Conservation (phyloP, 139 green algal genomes). For the Pseudopediastrum boryanum region DNA sequence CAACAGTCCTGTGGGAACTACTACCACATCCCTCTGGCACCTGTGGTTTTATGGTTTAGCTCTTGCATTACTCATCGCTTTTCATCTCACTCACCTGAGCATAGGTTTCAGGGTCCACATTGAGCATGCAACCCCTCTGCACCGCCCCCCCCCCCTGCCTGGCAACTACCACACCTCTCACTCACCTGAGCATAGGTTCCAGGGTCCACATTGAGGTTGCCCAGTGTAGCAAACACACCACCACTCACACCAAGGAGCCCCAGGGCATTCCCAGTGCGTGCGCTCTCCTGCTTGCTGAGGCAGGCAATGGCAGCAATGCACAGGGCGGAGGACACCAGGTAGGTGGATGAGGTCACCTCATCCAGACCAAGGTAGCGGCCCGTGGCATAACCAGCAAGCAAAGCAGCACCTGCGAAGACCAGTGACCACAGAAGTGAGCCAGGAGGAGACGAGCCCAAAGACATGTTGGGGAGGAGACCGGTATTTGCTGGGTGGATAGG, state of each 20-base stretch:
- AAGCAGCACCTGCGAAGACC: conserved; percentile 23
- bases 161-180: too few species aligned
- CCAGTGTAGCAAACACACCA: conserved; percentile 79
- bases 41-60: too few species aligned
- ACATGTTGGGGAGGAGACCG: neutral
- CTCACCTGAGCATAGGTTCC: conserved; percentile 31
- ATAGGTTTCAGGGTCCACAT: too few species aligned
- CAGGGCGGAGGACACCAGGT: conserved; percentile 71
- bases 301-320: conserved; percentile 90
- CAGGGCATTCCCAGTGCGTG: conserved; percentile 80
- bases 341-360: conserved; percentile 74
- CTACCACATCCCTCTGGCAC: too few species aligned
- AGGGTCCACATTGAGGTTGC: conserved; percentile 47
- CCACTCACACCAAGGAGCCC: conserved; percentile 78
- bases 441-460: neutral
- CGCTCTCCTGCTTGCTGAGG: conserved; percentile 80
- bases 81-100: too few species aligned
- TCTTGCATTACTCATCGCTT: too few species aligned
- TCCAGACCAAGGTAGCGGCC: conserved; percentile 60
- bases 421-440: neutral
- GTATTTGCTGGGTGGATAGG: too few species aligned
- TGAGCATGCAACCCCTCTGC: too few species aligned
- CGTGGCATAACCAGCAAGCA: conserved; percentile 56
- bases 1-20: too few species aligned
- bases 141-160: too few species aligned